Evolutionary conservation across 1,284 basidiomycete species (phyloP).

Genomic region (Ustilago curta): DNA sequence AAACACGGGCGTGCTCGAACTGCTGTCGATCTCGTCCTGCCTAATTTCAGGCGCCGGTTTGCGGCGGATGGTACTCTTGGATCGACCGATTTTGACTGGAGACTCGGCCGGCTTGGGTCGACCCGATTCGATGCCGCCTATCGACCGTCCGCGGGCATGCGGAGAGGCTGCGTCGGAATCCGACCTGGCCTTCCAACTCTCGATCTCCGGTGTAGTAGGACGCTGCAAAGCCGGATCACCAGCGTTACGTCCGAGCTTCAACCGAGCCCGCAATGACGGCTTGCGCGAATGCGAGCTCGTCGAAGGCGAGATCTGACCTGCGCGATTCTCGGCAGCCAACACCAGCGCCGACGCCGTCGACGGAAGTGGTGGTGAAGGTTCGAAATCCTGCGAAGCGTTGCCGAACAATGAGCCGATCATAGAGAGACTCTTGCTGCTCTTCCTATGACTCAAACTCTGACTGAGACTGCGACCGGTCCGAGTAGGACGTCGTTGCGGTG

Average conservation of each 20-base stretch:
- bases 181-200: conserved; percentile 45
- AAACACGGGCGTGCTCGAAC: conserved; percentile 36
- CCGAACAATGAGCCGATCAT: conserved; percentile 34
- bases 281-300: conserved; percentile 15
- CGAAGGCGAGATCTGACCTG: neutral
- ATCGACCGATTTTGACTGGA: conserved; percentile 39
- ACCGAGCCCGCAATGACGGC: conserved; percentile 26
- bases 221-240: conserved; percentile 13
- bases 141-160: neutral
- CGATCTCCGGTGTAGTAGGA: conserved; percentile 50
- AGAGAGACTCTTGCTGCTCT: conserved; percentile 46
- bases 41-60: conserved; percentile 42
- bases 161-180: conserved; percentile 1
- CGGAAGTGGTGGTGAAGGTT: conserved; percentile 23
- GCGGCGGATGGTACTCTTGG: conserved; percentile 28
- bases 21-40: conserved; percentile 47
- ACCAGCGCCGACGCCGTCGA: conserved; percentile 10
- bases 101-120: conserved; percentile 12
- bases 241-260: conserved; percentile 15
- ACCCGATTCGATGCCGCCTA: conserved; percentile 26
- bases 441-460: conserved; percentile 26
- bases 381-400: neutral
- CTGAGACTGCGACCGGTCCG: conserved; percentile 17
- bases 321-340: conserved; percentile 1
- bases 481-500: conserved; percentile 21